These are phyloP conservation scores for Fomitopsis betulina DNA, from an alignment of 1,284 basidiomycete species.

Conservation along the genomic window DNA sequence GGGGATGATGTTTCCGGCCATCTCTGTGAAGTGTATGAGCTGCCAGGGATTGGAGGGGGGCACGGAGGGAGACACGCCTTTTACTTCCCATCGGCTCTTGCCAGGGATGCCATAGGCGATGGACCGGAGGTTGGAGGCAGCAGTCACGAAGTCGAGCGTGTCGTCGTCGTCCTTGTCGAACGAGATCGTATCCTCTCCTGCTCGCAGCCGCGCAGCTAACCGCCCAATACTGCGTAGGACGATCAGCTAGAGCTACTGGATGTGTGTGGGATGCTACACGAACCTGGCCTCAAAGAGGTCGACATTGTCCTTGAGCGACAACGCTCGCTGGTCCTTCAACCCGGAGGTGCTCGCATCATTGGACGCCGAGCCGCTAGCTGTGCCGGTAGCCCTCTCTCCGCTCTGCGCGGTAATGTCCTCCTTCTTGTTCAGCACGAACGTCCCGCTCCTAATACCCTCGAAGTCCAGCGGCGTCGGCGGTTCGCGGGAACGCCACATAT, in stretches of 20 bases:
- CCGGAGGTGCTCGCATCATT: slow-evolving; percentile 24
- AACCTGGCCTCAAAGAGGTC: slow-evolving; percentile 24
- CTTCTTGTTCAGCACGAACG: slow-evolving; percentile 42
- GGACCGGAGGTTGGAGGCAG: slow-evolving; percentile 90
- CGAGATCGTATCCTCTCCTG: slow-evolving; percentile 73
- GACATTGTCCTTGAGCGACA: slow-evolving; percentile 78
- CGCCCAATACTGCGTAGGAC: slow-evolving; percentile 60
- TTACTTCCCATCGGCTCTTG: slow-evolving; percentile 95
- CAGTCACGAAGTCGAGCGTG: slow-evolving; percentile 93
- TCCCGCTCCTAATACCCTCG: slow-evolving; percentile 60
- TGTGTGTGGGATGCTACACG: too few species aligned
- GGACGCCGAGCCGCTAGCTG: slow-evolving; percentile 13
- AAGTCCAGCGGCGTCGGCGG: slow-evolving; percentile 85
- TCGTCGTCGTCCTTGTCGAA: slow-evolving; percentile 99
- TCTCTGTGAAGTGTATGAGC: slow-evolving; percentile 54
- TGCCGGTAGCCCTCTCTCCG: slow-evolving; percentile 13
- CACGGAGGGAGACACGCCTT: slow-evolving; percentile 49
- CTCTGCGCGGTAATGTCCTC: slow-evolving; percentile 3
- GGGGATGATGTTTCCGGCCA: slow-evolving; percentile 99
- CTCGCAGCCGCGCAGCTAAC: slow-evolving; percentile 69
- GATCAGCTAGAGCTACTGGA: not conserved
- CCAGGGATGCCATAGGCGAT: slow-evolving; percentile 84
- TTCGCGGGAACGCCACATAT: slow-evolving; percentile 93
- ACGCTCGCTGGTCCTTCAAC: slow-evolving; percentile 77
- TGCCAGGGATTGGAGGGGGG: not conserved